These are phyloP conservation scores for Aspergillus quadricinctus DNA, from an alignment of 2,329 filamentous ascomycete genomes.

Conservation along the genomic window DNA sequence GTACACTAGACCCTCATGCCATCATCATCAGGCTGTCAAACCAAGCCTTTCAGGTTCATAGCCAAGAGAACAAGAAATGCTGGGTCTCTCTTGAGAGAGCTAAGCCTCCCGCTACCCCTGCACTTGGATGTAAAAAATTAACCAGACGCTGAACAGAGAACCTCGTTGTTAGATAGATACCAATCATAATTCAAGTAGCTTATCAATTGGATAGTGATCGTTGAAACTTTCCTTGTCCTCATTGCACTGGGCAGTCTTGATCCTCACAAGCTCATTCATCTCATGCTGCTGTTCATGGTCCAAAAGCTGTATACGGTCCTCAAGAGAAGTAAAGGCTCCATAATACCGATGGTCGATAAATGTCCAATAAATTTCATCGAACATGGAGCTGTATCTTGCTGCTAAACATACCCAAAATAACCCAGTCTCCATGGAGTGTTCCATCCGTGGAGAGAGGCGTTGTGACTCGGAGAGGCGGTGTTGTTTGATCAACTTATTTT, in stretches of 20 bases:
- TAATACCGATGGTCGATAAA: slow-evolving; percentile 18
- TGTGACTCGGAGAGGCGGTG: slow-evolving; percentile 9
- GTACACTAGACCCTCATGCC: no score
- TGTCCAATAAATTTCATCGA: slow-evolving; percentile 25
- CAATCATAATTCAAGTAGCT: background rate
- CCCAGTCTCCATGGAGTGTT: slow-evolving; percentile 18
- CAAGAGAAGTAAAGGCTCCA: slow-evolving; percentile 15
- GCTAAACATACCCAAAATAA: slow-evolving; percentile 25
- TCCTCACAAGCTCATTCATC: slow-evolving; percentile 1
- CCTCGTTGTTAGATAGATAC: background rate
- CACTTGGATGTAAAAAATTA: no score
- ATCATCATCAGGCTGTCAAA: no score
- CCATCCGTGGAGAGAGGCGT: slow-evolving; percentile 21
- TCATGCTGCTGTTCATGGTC: slow-evolving; percentile 5
- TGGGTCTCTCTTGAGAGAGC: no score
- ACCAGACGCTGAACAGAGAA: no score
- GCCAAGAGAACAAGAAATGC: no score
- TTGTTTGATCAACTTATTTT: slow-evolving; percentile 12
- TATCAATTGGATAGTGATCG: background rate
- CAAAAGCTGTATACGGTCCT: slow-evolving; percentile 16
- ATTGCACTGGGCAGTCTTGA: background rate
- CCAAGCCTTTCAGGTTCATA: no score
- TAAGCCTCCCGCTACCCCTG: no score
- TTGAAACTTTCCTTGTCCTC: background rate
- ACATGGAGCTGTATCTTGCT: slow-evolving; percentile 21